Evolutionary conservation across 805 yeast genomes (phyloP).

Genomic region (Hyphopichia homilentoma): DNA sequence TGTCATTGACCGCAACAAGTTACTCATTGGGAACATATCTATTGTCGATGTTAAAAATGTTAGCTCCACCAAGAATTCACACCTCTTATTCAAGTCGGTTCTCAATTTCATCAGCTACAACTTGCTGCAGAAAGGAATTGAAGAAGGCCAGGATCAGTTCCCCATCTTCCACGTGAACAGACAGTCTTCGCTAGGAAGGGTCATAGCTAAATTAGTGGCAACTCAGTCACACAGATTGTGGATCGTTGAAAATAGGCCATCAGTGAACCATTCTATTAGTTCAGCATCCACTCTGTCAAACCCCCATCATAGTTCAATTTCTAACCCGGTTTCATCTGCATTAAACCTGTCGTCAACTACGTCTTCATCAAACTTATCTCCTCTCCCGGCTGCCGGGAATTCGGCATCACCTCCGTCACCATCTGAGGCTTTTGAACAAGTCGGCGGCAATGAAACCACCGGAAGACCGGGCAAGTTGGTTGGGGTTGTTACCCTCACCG

Average conservation of each 20-base stretch:
- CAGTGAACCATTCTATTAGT: constrained; percentile 4
- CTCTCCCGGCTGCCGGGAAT: not conserved
- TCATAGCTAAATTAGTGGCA: constrained; percentile 92
- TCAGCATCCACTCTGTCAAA: too few species aligned
- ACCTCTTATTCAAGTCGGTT: constrained; percentile 75
- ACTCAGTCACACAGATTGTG: constrained; percentile 88
- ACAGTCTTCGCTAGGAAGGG: constrained; percentile 76
- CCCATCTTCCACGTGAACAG: constrained; percentile 93
- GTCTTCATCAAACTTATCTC: constrained; percentile 12
- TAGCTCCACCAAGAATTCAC: constrained; percentile 82
- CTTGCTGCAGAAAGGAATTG: constrained; percentile 82
- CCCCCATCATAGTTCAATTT: not conserved
- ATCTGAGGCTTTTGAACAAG: not conserved
- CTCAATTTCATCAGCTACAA: constrained; percentile 85
- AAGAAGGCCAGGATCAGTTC: constrained; percentile 92
- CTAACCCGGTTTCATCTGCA: not conserved
- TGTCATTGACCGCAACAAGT: constrained; percentile 75
- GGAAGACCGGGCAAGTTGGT: constrained; percentile 76
- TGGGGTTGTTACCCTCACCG: constrained; percentile 92
- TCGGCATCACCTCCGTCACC: constrained; percentile 12
- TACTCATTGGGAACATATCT: constrained; percentile 86
- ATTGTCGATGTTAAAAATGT: constrained; percentile 91
- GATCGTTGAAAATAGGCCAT: constrained; percentile 54
- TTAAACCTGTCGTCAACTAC: not conserved
- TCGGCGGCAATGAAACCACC: constrained; percentile 8